phyloP scores from a whole-genome alignment of 495 filamentous ascomycete genomes.

The Penicillium subrubescens region DNA sequence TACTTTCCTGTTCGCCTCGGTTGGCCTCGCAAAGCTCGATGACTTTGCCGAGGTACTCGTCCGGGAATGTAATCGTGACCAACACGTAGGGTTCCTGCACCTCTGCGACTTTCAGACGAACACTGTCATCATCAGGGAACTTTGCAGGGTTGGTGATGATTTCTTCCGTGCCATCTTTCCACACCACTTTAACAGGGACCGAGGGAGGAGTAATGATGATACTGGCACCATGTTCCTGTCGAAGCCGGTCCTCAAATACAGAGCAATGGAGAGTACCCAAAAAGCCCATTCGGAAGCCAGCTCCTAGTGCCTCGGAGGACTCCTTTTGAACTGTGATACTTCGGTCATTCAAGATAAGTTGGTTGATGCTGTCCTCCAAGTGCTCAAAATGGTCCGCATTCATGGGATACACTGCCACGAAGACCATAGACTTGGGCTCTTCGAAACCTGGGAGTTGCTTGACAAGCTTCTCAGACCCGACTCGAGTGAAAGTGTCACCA shows the following conservation, averaged over 20 bases:
- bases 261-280: constrained; percentile 96
- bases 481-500: constrained; percentile 90
- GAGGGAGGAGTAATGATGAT: constrained; percentile 97
- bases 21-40: constrained; percentile 94
- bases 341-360: constrained; percentile 90
- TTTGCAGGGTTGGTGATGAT: constrained; percentile 82
- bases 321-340: constrained; percentile 94
- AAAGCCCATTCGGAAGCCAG: constrained; percentile 93
- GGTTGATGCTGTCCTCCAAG: constrained; percentile 91
- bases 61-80: constrained; percentile 86
- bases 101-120: constrained; percentile 58
- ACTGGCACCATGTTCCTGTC: constrained; percentile 90
- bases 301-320: constrained; percentile 87
- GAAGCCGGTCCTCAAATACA: constrained; percentile 95
- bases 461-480: constrained; percentile 75
- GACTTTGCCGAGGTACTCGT: constrained; percentile 89
- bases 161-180: constrained; percentile 68
- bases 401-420: constrained; percentile 92
- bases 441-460: constrained; percentile 89
- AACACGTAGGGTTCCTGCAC: constrained; percentile 85
- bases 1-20: constrained; percentile 78
- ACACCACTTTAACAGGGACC: constrained; percentile 85
- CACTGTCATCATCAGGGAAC: constrained; percentile 76
- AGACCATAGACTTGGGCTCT: constrained; percentile 98
- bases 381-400: constrained; percentile 86